phyloP scores from a whole-genome alignment of 129 eudicot species.

The Flaveria trinervia region DNA sequence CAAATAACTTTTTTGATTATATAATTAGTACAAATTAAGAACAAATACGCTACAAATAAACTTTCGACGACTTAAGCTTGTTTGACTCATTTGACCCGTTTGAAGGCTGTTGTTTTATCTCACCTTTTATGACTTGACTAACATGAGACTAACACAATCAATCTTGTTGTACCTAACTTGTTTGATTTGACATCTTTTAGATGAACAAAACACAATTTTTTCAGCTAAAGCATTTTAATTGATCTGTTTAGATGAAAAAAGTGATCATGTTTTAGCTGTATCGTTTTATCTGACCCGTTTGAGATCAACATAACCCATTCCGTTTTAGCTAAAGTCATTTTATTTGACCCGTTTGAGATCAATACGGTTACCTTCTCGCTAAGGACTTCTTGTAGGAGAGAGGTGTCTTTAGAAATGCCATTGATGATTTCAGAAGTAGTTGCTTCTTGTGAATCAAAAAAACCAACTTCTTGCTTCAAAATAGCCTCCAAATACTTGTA shows the following conservation, averaged over 20 bases:
- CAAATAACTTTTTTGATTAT: not conserved
- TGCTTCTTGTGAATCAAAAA: conserved; percentile 96
- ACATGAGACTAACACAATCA: not conserved
- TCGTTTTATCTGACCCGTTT: not conserved
- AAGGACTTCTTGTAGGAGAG: conserved; percentile 88
- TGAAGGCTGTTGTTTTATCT: not conserved
- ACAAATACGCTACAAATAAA: not conserved
- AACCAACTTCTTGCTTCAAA: conserved; percentile 93
- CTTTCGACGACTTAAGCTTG: not conserved
- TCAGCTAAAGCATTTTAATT: not conserved
- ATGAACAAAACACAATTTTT: not conserved
- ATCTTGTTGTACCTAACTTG: not conserved
- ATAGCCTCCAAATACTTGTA: conserved; percentile 90
- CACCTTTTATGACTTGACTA: not conserved
- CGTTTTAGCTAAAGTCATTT: not conserved
- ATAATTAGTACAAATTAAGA: not conserved
- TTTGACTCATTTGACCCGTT: not conserved
- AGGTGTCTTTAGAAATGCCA: conserved; percentile 84
- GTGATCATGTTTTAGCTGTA: not conserved
- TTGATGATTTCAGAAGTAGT: conserved; percentile 84
- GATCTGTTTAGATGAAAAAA: not conserved
- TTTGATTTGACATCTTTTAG: not conserved
- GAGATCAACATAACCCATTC: not conserved
- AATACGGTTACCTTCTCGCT: conserved; percentile 75
- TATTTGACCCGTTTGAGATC: not conserved